Base-by-base conservation (phyloP, 2,329 filamentous ascomycete genomes). In the Paecilomyces dactylethromorphus region DNA sequence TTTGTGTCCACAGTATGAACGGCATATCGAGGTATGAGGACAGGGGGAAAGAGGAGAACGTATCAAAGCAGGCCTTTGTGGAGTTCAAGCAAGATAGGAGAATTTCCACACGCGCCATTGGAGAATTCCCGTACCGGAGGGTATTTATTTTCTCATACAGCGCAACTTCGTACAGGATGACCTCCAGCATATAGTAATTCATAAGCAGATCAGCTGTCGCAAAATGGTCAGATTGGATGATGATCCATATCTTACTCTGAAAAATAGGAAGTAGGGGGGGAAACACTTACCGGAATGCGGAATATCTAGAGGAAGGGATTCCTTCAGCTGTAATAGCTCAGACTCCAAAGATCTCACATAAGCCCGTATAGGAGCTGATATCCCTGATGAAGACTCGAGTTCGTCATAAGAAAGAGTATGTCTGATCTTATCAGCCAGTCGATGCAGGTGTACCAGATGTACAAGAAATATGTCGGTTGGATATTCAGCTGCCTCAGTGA, bases 51-150 rank as follows among this genome's bases (percentile, higher is more conserved):
- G 72, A 65, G 1, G 80, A 71, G 74, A 81, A 82, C 39, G 71
- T 71, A 1, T 82, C 76, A 54, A 84, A 83, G 71, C 80, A 85
- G 0, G 69, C 66, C 39, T 75, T 78, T 0, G 84, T 65, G 1
- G 82, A 78, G 15, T 73, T 70, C 52, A 79, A 77, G 3, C 80
- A 79, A 24, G 77, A 76, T 61, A 80, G 82, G 10, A 85, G 77
- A 2, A 78, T 71, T 58, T 84, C 80, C 1, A 84, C 71, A 0
- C 78, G 75, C 0, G 79, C 78, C 0, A 77, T 68, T 0, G 71
- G 69, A 3, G 64, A 62, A 31, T 62, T 58, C 5, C 74, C 74
- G 1, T 74, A 73, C 2, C 74, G 66, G 0, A 73, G 66, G 0
- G 76, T 74, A 1, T 81, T 70, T 0, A 78, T 76, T 2, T 79